Percentiles rank a stretch among this genome's conserved stretches.
phyloP scores from a whole-genome alignment of 2,329 filamentous ascomycete species.

The Tolypocladium ovalisporum region DNA sequence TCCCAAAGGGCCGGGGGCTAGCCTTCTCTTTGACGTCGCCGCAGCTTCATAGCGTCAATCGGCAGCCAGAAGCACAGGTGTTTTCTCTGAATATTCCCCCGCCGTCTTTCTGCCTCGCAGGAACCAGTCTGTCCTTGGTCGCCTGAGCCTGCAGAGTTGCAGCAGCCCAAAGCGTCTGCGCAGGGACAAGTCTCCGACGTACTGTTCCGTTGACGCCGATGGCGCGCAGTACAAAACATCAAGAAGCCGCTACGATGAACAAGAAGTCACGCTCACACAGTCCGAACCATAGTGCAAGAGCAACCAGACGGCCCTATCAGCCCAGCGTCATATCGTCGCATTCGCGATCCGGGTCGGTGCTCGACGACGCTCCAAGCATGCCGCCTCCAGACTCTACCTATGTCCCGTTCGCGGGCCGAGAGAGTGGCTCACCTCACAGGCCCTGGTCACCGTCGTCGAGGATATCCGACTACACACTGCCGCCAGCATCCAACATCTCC shows the following conservation, averaged over 20 bases:
- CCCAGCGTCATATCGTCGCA: conserved; percentile 38
- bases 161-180: neutral
- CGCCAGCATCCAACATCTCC: conserved; percentile 56
- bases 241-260: conserved; percentile 7
- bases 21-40: neutral
- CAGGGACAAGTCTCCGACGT: too few species aligned
- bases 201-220: conserved; percentile 1
- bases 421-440: conserved; percentile 37
- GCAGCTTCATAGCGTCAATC: too few species aligned
- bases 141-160: conserved; percentile 8
- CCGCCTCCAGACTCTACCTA: conserved; percentile 55
- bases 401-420: conserved; percentile 39
- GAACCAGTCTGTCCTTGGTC: conserved; percentile 14
- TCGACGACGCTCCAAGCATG: conserved; percentile 47
- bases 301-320: conserved; percentile 36
- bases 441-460: conserved; percentile 46
- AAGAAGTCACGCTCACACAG: conserved; percentile 29
- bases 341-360: conserved; percentile 36
- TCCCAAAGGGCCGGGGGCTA: neutral
- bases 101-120: conserved; percentile 8
- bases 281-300: conserved; percentile 27
- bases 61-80: neutral
- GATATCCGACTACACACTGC: conserved; percentile 54
- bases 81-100: neutral
- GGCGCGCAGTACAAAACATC: neutral